Evolutionary conservation across 129 eudicot genomes (phyloP).

Genomic region (Calendula officinalis): DNA sequence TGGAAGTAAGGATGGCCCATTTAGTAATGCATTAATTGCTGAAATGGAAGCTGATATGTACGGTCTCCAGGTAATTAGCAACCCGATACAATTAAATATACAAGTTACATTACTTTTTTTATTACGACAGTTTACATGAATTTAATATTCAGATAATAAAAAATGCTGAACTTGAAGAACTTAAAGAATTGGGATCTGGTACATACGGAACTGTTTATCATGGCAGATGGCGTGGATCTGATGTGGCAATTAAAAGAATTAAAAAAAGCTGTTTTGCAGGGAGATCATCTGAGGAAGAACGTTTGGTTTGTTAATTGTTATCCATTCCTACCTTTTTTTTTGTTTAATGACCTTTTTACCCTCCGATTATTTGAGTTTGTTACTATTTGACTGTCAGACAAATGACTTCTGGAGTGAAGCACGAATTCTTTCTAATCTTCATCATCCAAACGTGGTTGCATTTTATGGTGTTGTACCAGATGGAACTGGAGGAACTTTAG

Average conservation of each 20-base stretch:
- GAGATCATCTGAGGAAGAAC: constrained; percentile 84
- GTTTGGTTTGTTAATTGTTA: constrained; percentile 47
- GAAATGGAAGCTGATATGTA: constrained; percentile 80
- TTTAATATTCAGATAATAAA: constrained; percentile 58
- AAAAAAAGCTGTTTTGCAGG: constrained; percentile 83
- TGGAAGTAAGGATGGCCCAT: constrained; percentile 40
- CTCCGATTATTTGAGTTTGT: background rate
- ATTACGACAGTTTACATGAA: constrained; percentile 10
- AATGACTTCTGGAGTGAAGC: constrained; percentile 92
- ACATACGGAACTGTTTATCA: constrained; percentile 91
- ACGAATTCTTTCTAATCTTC: constrained; percentile 77
- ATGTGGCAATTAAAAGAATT: constrained; percentile 86
- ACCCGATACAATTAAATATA: too few species aligned
- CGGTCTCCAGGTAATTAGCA: constrained; percentile 63
- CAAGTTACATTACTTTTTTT: background rate
- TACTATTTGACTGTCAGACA: constrained; percentile 40
- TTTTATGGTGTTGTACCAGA: constrained; percentile 96
- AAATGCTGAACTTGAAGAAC: constrained; percentile 90
- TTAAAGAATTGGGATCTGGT: constrained; percentile 83
- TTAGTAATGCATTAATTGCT: constrained; percentile 74
- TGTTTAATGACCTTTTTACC: background rate
- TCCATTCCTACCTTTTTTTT: constrained; percentile 1
- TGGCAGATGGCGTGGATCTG: constrained; percentile 94
- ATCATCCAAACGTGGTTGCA: constrained; percentile 94
- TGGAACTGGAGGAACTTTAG: constrained; percentile 90